Percentiles rank a stretch among this genome's conserved stretches.
phyloP scores from a whole-genome alignment of 1,139 yeast species.

The Scheffersomyces parashehatae region DNA sequence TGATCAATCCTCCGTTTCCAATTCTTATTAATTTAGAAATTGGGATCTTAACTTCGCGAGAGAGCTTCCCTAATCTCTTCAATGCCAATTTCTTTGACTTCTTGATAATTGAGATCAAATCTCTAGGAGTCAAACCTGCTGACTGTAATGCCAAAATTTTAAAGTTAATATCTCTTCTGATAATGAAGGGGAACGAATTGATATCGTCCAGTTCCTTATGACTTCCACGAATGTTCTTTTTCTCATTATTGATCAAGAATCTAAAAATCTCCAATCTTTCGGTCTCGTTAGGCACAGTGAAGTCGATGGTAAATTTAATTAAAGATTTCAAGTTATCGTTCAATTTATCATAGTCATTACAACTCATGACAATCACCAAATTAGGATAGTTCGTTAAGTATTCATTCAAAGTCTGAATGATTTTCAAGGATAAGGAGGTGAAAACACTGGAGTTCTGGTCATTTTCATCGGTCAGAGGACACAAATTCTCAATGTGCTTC shows the following conservation, averaged over 20 bases:
- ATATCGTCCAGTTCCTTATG: conserved; percentile 15
- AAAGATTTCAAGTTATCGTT: conserved; percentile 66
- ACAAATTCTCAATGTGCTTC: conserved; percentile 74
- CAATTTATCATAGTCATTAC: conserved; percentile 69
- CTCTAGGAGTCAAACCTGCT: conserved; percentile 91
- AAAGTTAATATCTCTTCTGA: conserved; percentile 57
- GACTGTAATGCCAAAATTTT: conserved; percentile 75
- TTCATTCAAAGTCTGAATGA: conserved; percentile 60
- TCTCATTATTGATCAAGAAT: conserved; percentile 39
- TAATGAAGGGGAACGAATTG: conserved; percentile 22
- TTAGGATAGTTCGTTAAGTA: conserved; percentile 39
- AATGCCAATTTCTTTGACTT: conserved; percentile 62
- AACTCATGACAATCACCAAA: conserved; percentile 65
- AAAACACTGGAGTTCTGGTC: conserved; percentile 58
- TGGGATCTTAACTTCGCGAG: conserved; percentile 14
- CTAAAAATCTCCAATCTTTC: conserved; percentile 70
- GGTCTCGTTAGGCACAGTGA: conserved; percentile 74
- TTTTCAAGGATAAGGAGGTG: conserved; percentile 58
- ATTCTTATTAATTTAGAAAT: conserved; percentile 30
- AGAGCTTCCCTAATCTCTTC: conserved; percentile 43
- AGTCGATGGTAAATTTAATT: conserved; percentile 74
- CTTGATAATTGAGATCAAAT: conserved; percentile 69
- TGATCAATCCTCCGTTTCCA: conserved; percentile 56
- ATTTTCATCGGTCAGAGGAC: conserved; percentile 63
- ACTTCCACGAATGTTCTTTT: conserved; percentile 4